Conservation (phyloP, 2,329 filamentous ascomycete species). For the Stachybotrys elegans region DNA sequence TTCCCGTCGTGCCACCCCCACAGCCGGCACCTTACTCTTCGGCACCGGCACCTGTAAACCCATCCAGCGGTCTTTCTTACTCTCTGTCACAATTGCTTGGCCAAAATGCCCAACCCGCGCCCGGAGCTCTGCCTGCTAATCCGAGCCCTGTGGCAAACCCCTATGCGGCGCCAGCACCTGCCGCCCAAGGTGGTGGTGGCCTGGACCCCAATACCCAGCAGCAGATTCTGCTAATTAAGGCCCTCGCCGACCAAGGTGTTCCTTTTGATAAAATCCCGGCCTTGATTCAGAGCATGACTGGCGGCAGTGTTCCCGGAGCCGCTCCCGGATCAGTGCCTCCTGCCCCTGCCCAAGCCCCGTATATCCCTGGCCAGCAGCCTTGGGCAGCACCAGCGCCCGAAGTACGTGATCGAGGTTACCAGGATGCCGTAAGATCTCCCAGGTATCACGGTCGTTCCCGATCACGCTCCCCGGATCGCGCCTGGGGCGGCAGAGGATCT, state of each 20-base stretch:
- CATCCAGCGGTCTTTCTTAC: constrained; percentile 41
- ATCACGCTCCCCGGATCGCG: constrained; percentile 73
- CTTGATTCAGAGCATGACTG: constrained; percentile 49
- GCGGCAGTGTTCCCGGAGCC: constrained; percentile 24
- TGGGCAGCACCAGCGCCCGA: constrained; percentile 29
- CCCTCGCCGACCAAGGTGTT: constrained; percentile 69
- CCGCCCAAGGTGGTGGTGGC: constrained; percentile 22
- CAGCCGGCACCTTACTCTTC: constrained; percentile 32
- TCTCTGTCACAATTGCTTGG: constrained; percentile 27
- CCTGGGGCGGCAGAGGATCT: constrained; percentile 62
- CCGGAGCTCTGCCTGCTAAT: constrained; percentile 18
- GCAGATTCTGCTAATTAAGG: constrained; percentile 70
- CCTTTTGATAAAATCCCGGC: constrained; percentile 70
- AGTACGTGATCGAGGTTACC: constrained; percentile 52
- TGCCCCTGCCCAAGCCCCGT: constrained; percentile 37
- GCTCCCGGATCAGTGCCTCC: constrained; percentile 32
- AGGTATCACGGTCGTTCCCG: constrained; percentile 60
- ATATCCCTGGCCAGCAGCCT: constrained; percentile 25
- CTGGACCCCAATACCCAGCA: constrained; percentile 57
- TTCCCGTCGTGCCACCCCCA: constrained; percentile 22
- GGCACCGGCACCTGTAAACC: constrained; percentile 51
- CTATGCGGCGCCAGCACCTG: constrained; percentile 14
- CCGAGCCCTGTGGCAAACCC: constrained; percentile 23
- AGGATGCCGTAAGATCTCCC: constrained; percentile 59
- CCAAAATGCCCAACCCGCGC: constrained; percentile 26